Evolutionary conservation across 768 basidiomycete genomes (phyloP).

Genomic region (Trametes villosa): DNA sequence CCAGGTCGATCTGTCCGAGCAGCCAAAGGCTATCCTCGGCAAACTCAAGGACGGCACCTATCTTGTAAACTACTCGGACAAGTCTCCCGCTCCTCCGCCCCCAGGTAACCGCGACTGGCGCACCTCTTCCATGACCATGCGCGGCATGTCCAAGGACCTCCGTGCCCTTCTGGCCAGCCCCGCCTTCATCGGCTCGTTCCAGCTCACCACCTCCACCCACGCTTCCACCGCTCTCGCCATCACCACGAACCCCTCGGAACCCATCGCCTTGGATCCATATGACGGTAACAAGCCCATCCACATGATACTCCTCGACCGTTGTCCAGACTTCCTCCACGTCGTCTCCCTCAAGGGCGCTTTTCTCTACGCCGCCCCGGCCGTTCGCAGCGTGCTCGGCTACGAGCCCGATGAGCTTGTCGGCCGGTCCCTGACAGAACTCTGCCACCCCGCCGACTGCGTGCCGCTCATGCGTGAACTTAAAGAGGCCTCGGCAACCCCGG

Average conservation of each 20-base stretch:
- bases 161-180: constrained; percentile 51
- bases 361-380: constrained; percentile 88
- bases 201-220: constrained; percentile 40
- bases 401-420: constrained; percentile 84
- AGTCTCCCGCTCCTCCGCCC: constrained; percentile 18
- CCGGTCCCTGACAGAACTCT: constrained; percentile 75
- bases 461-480: constrained; percentile 93
- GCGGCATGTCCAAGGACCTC: constrained; percentile 57
- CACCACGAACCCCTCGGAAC: constrained; percentile 12
- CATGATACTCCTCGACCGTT: constrained; percentile 60
- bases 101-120: constrained; percentile 38
- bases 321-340: constrained; percentile 87
- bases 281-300: constrained; percentile 55
- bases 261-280: constrained; percentile 28
- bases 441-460: constrained; percentile 88
- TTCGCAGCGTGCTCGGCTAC: constrained; percentile 82
- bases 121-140: constrained; percentile 31
- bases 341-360: constrained; percentile 92
- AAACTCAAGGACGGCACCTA: constrained; percentile 82
- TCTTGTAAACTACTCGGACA: constrained; percentile 59
- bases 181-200: constrained; percentile 52
- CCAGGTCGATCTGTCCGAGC: constrained; percentile 90
- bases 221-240: constrained; percentile 24
- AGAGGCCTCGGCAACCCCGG: constrained; percentile 51
- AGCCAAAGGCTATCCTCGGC: constrained; percentile 82